Evolutionary conservation across 1,284 basidiomycete genomes (phyloP).

Genomic region (Leccinum fallax): DNA sequence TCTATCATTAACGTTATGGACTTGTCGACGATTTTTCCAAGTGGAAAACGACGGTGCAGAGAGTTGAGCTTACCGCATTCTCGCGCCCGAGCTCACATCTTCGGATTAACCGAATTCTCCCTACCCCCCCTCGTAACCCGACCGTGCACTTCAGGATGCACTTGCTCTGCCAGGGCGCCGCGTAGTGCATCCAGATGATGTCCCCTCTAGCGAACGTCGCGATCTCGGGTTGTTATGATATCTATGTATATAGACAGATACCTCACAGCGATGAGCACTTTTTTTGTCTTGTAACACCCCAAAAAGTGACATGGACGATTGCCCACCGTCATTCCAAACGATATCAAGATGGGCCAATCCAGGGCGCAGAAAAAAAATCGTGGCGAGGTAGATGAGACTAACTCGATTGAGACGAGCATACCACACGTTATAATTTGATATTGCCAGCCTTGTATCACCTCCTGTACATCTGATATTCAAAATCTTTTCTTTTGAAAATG

Average conservation of each 20-base stretch:
- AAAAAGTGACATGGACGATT: neutral
- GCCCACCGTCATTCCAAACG: constrained; percentile 31
- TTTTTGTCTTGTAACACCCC: no score
- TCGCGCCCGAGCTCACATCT: no score
- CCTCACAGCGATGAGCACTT: no score
- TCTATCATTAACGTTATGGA: no score
- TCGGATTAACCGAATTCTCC: neutral
- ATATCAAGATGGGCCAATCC: constrained; percentile 28
- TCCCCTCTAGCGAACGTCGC: constrained; percentile 84
- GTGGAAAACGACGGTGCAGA: no score
- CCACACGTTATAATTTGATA: constrained; percentile 16
- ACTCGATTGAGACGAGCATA: constrained; percentile 20
- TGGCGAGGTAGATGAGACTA: constrained; percentile 22
- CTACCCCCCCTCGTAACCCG: no score
- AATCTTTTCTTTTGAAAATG: no score
- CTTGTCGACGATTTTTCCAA: no score
- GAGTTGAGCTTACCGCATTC: no score
- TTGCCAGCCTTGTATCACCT: neutral
- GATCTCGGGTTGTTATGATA: constrained; percentile 45
- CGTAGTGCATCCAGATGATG: constrained; percentile 74
- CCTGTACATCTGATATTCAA: neutral
- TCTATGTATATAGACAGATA: neutral
- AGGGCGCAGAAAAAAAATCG: constrained; percentile 12
- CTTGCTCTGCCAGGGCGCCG: constrained; percentile 56
- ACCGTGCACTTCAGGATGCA: constrained; percentile 48